Base-by-base conservation (phyloP, 169 alveolate genomes). In the Plasmodium cynomolgi region DNA sequence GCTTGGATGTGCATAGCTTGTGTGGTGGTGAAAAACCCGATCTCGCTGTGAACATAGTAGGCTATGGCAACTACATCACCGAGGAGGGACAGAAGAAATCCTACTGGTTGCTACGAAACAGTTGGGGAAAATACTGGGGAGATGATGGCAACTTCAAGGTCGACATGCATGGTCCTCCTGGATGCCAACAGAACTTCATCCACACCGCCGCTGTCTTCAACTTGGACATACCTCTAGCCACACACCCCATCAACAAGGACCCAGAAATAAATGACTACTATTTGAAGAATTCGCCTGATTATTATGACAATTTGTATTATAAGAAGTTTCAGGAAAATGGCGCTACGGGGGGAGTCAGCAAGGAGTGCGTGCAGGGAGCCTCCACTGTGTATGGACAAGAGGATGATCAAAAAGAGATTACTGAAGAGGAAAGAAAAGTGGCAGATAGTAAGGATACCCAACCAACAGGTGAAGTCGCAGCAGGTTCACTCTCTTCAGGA, bases 11-110 rank as follows among this genome's bases (percentile, higher is more conserved):
- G 7, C 75, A 47, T 3, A 68, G 26, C 6, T 81, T 88, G 6
- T 88, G 94, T 37, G 92, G 84, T 80, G 68, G 62, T 26, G 20
- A 88, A 23, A 71, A 31, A 37, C 73, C 54, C 11, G 93, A 80
- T 17, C 94, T 77, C 39, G 86, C 94, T 3, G 84, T 88, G 72
- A 86, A 80, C 33, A 88, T 88, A 77, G 80, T 88, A n/a, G 94
- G 94, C 9, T 88, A 77, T 39, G 94, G 94, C 29, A 44, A 41
- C 15, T 88, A 88, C 39, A 50, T 80, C 31, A 62, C 75, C 81
- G 39, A 15, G 8, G 79, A 68, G 17, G 84, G 80, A 71, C 62
- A 68, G 81, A 88, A 80, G n/a, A 58, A 86, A n/a, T 41, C 92
- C 41, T 73, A 73, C 26, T 73, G 82, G 82, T 6, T 73, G 5